Conservation (phyloP, 164 flowering plant genomes). For the Umbellularia californica region DNA sequence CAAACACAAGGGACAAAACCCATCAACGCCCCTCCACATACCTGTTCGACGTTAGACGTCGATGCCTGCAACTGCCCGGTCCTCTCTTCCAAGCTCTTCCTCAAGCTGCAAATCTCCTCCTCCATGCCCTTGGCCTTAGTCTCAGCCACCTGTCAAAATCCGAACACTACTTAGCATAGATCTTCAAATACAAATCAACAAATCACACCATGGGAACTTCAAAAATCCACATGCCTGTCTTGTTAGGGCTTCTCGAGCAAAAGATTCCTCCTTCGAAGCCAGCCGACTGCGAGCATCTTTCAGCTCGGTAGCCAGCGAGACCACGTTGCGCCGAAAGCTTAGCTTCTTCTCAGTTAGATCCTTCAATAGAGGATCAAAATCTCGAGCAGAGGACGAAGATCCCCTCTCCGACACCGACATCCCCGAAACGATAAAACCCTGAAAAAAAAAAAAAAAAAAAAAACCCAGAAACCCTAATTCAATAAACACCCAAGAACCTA, state of each 20-base stretch:
- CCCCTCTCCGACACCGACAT: conserved; percentile 24
- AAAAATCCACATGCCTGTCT: conserved; percentile 49
- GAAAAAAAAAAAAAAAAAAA: not conserved
- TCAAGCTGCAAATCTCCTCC: conserved; percentile 52
- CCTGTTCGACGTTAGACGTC: conserved; percentile 58
- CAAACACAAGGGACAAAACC: not conserved
- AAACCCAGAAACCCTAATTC: not conserved
- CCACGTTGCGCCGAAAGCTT: conserved; percentile 64
- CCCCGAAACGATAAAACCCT: not conserved
- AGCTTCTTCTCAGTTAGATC: conserved; percentile 87
- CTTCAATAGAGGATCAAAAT: conserved; percentile 71
- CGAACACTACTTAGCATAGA: not conserved
- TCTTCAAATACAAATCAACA: not conserved
- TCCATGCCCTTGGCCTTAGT: conserved; percentile 58
- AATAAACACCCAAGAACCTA: not conserved
- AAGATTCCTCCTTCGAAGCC: conserved; percentile 57
- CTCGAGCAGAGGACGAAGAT: conserved; percentile 16
- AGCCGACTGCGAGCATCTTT: conserved; percentile 80
- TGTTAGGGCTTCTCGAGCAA: conserved; percentile 58
- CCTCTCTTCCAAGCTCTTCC: conserved; percentile 66
- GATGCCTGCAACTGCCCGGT: conserved; percentile 55
- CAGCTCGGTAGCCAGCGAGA: conserved; percentile 79
- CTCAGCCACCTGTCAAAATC: conserved; percentile 11
- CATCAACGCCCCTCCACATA: conserved; percentile 9
- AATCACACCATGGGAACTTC: not conserved